Conservation (phyloP, 1,284 basidiomycete genomes). For the Coniferiporia sulphurascens region DNA sequence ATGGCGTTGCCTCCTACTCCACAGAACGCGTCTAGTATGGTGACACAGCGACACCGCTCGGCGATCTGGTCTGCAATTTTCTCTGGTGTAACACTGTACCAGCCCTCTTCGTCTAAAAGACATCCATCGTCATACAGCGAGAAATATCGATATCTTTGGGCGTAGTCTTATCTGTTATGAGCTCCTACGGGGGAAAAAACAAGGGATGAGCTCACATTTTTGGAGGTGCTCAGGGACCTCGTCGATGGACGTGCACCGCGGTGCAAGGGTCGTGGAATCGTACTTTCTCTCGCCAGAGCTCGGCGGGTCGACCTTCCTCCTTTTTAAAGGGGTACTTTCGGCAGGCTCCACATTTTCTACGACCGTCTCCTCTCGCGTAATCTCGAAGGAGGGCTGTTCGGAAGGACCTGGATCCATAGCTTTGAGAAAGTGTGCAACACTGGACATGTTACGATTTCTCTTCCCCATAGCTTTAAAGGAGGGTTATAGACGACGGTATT, state of each 20-base stretch:
- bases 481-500: background rate
- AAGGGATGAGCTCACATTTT: constrained; percentile 62
- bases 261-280: constrained; percentile 69
- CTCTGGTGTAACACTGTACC: constrained; percentile 97
- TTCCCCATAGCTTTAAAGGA: constrained; percentile 2
- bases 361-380: background rate
- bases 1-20: constrained; percentile 98
- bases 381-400: background rate
- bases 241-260: constrained; percentile 55
- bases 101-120: constrained; percentile 83
- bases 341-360: background rate
- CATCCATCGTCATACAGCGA: constrained; percentile 77
- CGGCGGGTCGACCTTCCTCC: constrained; percentile 30
- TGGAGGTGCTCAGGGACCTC: constrained; percentile 72
- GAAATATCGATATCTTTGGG: constrained; percentile 78
- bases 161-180: constrained; percentile 58
- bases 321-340: constrained; percentile 27
- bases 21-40: constrained; percentile 90
- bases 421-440: constrained; percentile 10
- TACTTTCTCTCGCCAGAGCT: constrained; percentile 37
- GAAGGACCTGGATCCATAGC: background rate
- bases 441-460: constrained; percentile 2
- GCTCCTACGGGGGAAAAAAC: constrained; percentile 6
- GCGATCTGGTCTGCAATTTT: constrained; percentile 89
- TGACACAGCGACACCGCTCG: constrained; percentile 81